A percentile compares a stretch with the other conserved stretches of the same genome.
phyloP scores from a whole-genome alignment of 805 yeast species.

The Blastobotrys muscicola region DNA sequence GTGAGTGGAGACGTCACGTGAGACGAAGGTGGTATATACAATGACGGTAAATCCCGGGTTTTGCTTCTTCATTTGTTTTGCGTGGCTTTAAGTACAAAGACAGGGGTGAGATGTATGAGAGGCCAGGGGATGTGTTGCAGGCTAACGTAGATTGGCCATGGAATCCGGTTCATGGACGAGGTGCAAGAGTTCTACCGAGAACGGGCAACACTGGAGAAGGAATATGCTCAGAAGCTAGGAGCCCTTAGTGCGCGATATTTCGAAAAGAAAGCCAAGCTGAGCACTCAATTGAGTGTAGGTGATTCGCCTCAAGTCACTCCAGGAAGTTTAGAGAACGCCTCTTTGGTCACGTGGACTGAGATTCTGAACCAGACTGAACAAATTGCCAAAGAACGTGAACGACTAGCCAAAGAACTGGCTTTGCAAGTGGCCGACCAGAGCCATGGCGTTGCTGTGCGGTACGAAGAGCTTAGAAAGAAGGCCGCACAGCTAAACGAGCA shows the following conservation, averaged over 20 bases:
- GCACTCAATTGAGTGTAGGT: conserved; percentile 74
- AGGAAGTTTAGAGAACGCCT: conserved; percentile 85
- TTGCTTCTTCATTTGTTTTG: not conserved
- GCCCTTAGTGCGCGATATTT: conserved; percentile 59
- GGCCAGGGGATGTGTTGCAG: too few species aligned
- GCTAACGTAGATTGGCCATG: conserved; percentile 34
- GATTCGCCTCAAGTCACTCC: conserved; percentile 87
- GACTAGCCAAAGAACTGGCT: conserved; percentile 51
- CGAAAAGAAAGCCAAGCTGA: conserved; percentile 60
- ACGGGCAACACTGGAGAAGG: conserved; percentile 72
- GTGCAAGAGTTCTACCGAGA: conserved; percentile 77
- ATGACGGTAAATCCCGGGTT: not conserved
- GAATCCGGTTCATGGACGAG: conserved; percentile 67
- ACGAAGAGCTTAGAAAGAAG: conserved; percentile 43
- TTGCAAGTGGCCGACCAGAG: conserved; percentile 55
- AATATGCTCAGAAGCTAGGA: conserved; percentile 61
- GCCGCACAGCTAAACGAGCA: conserved; percentile 55
- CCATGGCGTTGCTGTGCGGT: conserved; percentile 41
- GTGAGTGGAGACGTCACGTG: conserved; percentile 23
- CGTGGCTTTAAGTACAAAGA: too few species aligned
- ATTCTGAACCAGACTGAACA: conserved; percentile 74
- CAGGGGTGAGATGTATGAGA: too few species aligned
- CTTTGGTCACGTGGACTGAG: conserved; percentile 84
- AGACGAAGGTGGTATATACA: too few species aligned
- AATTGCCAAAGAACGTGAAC: conserved; percentile 55